Evolutionary conservation across 257 asterid species (phyloP), one percentile per base, ranked within the genome.

Genomic region (Marsdenia floribunda): DNA sequence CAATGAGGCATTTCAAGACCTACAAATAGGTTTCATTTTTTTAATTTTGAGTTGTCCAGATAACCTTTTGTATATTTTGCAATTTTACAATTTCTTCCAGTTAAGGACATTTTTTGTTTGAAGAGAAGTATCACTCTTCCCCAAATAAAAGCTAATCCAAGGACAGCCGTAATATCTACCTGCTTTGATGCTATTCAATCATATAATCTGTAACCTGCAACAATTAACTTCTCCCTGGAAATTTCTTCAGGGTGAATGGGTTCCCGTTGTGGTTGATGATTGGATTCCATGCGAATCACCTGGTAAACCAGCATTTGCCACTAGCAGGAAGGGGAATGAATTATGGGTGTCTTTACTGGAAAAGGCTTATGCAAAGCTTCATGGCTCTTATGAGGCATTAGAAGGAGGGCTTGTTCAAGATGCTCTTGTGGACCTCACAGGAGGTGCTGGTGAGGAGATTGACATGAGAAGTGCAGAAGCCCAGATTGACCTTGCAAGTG

Each of bases 371-470:
- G 99, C 99, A 50, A 95, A 95, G 88, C 98, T 95, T 86, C 99
- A 95, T 52, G 99, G 99, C 49, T 95, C 99, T 16, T 95, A 87
- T 22, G 99, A 95, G 87, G 99, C 99, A 47, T 87, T 95, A 75
- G 99, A 95, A 91, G 99, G 99, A 58, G 99, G 99, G 76, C 98
- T 95, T 16, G 99, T 95, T 69, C 99, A 95, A 84, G 99, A 95
- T 80, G 99, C 99, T 79, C 97, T 95, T 21, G 99, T 92, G 72
- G 99, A 95, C 83, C 96, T 95, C 38, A 92, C 99, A 7, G 99
- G 99, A 42, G 99, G 99, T 73, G 99, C 99, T 40, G 99, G 99
- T 50, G 99, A 95, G 85, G 99, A 95, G 82, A 95, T 95, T 52
- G 99, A 95, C 86, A 95, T 95, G 98, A 95, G 99, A 88, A 89